These are phyloP conservation scores for Schizophyllum amplum DNA, from an alignment of 1,284 basidiomycete genomes.

Conservation along the genomic window DNA sequence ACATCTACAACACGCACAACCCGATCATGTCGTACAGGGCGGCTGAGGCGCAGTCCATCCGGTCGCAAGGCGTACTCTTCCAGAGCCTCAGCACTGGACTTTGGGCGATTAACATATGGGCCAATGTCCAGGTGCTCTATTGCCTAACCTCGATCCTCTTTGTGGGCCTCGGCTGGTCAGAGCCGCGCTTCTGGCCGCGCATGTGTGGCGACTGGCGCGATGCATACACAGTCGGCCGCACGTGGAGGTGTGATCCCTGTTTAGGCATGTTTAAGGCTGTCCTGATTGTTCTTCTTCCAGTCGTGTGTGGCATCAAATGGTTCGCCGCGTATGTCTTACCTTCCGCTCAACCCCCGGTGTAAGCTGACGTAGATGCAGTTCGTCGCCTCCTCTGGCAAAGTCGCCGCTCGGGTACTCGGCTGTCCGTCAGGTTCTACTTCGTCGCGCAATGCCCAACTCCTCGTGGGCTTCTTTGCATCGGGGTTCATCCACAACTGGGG, in stretches of 20 bases:
- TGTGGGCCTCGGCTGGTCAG: background rate
- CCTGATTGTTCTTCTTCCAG: background rate
- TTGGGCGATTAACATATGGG: background rate
- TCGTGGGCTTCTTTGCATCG: conserved; percentile 10
- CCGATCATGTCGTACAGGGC: background rate
- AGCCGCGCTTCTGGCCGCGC: background rate
- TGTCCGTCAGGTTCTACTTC: conserved; percentile 4
- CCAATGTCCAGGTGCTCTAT: background rate
- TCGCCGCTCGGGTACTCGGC: conserved; percentile 1
- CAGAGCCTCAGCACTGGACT: background rate
- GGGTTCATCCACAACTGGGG: conserved; percentile 6
- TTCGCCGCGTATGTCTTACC: conserved; percentile 9
- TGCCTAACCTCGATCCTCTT: conserved; percentile 2
- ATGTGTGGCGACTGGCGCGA: conserved; percentile 2
- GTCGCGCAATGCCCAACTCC: conserved; percentile 10
- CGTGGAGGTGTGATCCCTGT: background rate
- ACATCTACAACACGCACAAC: background rate
- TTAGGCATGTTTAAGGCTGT: background rate
- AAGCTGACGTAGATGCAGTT: background rate
- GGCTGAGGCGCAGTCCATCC: background rate
- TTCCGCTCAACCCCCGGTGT: background rate
- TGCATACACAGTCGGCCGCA: conserved; percentile 2
- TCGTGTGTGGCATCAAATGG: conserved; percentile 12
- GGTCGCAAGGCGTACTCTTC: background rate
- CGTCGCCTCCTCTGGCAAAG: conserved; percentile 3